A percentile compares a stretch with the other conserved stretches of the same genome.
phyloP scores from a whole-genome alignment of 805 yeast genomes.

The Kodamaea kaohsiungensis region DNA sequence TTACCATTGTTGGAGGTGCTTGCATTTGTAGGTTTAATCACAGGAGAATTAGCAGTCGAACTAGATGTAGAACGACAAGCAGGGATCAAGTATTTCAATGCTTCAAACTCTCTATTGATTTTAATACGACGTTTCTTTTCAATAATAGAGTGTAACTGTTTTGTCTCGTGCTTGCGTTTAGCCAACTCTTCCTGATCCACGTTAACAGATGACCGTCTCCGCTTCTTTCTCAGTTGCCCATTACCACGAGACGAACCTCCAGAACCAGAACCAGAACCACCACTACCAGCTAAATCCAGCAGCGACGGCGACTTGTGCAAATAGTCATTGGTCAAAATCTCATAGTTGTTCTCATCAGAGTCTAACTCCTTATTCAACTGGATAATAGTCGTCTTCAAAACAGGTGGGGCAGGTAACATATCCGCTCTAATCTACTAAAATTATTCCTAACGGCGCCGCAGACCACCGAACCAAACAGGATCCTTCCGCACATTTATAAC shows the following conservation, averaged over 20 bases:
- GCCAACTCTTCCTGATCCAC: conserved; percentile 43
- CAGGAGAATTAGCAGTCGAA: conserved; percentile 18
- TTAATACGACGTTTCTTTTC: conserved; percentile 78
- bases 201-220: conserved; percentile 41
- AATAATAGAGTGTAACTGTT: conserved; percentile 66
- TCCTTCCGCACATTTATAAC: conserved; percentile 6
- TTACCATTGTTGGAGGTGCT: conserved; percentile 26
- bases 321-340: conserved; percentile 43
- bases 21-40: conserved; percentile 18
- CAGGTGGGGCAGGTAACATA: conserved; percentile 40
- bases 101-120: conserved; percentile 82
- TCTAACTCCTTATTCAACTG: conserved; percentile 46
- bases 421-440: not conserved
- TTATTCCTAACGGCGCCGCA: not conserved
- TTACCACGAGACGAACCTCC: not conserved
- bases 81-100: conserved; percentile 73
- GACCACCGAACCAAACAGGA: conserved; percentile 1
- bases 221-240: conserved; percentile 28
- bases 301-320: conserved; percentile 11
- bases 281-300: conserved; percentile 1
- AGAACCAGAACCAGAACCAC: conserved; percentile 1
- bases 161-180: conserved; percentile 43
- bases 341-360: conserved; percentile 42
- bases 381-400: conserved; percentile 45
- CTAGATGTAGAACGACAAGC: conserved; percentile 61